Evolutionary conservation across 331 rosid species (phyloP).

Genomic region (Pyrus hybrid): DNA sequence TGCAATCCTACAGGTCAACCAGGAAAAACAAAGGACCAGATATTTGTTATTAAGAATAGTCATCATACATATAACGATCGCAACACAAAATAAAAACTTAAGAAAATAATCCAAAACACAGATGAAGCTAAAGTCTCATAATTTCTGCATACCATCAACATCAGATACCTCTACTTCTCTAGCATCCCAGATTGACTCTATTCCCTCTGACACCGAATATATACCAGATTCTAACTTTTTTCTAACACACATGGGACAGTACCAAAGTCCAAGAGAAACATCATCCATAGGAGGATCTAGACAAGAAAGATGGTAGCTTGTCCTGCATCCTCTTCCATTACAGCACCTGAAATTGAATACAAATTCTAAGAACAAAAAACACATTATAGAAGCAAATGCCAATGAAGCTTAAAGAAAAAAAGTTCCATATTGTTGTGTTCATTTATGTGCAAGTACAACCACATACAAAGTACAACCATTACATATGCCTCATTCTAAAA

Average conservation of each 20-base stretch:
- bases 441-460: neutral
- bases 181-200: conserved; percentile 47
- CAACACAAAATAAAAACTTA: neutral
- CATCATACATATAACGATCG: neutral
- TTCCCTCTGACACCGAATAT: conserved; percentile 52
- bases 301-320: conserved; percentile 63
- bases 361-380: neutral
- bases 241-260: conserved; percentile 43
- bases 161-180: conserved; percentile 30
- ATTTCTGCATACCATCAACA: conserved; percentile 34
- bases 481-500: neutral
- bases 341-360: conserved; percentile 44
- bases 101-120: conserved; percentile 4
- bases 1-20: conserved; percentile 26
- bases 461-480: neutral
- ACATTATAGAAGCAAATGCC: neutral
- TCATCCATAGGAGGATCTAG: conserved; percentile 55
- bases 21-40: conserved; percentile 1
- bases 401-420: neutral
- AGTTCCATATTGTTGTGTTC: neutral
- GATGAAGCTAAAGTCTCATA: neutral
- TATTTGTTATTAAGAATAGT: neutral
- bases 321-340: conserved; percentile 52
- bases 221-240: conserved; percentile 58
- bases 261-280: conserved; percentile 60